These are phyloP conservation scores for Pleomassaria siparia DNA, from an alignment of 2,329 filamentous ascomycete genomes.

Conservation along the genomic window DNA sequence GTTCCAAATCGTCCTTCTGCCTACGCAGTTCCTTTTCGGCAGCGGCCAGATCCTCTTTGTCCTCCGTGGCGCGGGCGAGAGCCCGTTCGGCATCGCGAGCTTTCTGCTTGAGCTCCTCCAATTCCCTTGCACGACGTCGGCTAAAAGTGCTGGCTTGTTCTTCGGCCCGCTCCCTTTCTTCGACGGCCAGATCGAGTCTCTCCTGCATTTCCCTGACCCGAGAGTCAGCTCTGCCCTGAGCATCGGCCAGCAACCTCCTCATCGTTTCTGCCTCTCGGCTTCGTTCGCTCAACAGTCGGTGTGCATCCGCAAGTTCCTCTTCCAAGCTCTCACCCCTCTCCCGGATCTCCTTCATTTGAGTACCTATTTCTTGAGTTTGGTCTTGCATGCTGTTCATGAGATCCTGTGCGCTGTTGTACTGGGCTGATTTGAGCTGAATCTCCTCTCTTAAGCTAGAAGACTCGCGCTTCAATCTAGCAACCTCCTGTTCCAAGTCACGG, in stretches of 20 bases:
- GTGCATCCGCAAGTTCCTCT: conserved; percentile 87
- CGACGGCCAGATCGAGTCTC: conserved; percentile 84
- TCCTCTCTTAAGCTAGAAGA: conserved; percentile 72
- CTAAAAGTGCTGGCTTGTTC: conserved; percentile 82
- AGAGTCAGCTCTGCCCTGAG: conserved; percentile 77
- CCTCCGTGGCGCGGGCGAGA: conserved; percentile 68
- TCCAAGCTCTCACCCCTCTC: conserved; percentile 82
- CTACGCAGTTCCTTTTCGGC: conserved; percentile 74
- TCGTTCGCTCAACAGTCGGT: conserved; percentile 81
- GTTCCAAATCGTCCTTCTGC: conserved; percentile 75
- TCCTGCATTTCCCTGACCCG: conserved; percentile 87
- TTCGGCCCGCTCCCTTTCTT: conserved; percentile 89
- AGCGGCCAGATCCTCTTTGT: conserved; percentile 75
- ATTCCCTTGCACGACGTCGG: conserved; percentile 75
- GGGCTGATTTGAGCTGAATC: conserved; percentile 77
- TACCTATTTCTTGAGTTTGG: conserved; percentile 81
- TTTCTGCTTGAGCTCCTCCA: conserved; percentile 80
- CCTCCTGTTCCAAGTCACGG: conserved; percentile 73
- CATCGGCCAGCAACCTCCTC: conserved; percentile 82
- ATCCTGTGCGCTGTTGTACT: conserved; percentile 82
- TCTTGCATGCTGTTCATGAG: conserved; percentile 91
- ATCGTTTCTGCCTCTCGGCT: conserved; percentile 94
- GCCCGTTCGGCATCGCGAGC: conserved; percentile 80
- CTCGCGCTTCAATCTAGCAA: conserved; percentile 68
- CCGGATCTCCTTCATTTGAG: conserved; percentile 87